These are phyloP conservation scores for Epichloe glyceriae DNA, from an alignment of 2,329 filamentous ascomycete species.

Conservation along the genomic window DNA sequence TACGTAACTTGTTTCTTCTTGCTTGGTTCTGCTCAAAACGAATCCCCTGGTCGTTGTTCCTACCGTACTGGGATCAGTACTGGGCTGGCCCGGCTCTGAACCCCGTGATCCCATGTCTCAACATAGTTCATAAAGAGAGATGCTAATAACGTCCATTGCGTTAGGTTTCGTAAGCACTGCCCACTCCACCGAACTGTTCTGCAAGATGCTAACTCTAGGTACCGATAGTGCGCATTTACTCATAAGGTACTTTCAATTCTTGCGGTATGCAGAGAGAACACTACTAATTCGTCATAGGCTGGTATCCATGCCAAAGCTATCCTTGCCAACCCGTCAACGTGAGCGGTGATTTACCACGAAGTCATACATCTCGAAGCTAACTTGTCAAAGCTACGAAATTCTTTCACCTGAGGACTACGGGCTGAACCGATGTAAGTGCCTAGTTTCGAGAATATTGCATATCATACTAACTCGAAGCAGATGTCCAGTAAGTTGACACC, in stretches of 20 bases:
- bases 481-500: constrained; percentile 1
- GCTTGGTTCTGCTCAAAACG: no score
- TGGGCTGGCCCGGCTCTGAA: neutral
- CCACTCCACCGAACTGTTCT: no score
- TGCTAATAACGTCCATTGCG: neutral
- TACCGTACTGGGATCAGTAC: neutral
- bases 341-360: neutral
- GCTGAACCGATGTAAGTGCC: constrained; percentile 4
- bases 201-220: neutral
- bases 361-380: neutral
- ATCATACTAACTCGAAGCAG: neutral
- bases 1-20: neutral
- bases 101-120: no score
- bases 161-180: neutral
- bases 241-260: neutral
- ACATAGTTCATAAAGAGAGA: neutral
- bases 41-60: neutral
- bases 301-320: constrained; percentile 22
- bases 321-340: constrained; percentile 3
- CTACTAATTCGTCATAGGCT: constrained; percentile 7
- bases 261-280: neutral
- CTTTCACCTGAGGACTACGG: constrained; percentile 61
- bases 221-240: neutral
- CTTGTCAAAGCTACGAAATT: constrained; percentile 61
- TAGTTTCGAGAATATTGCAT: neutral